Evolutionary conservation across 441 rosid genomes (phyloP), one percentile per base, ranked within the genome.

Genomic region (Arabidopsis hybrid): DNA sequence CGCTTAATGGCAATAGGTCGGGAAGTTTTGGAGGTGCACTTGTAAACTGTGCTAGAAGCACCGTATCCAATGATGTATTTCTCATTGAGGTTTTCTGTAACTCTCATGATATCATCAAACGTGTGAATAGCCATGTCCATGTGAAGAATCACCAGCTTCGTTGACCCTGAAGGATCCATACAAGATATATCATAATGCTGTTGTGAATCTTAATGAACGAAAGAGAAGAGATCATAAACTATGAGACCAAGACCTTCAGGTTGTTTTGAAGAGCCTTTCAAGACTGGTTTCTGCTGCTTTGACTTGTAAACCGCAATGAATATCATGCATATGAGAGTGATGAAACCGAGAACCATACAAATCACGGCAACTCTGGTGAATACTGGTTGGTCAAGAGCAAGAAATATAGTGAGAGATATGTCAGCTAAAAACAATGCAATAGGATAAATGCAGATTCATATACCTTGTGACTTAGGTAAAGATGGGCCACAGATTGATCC

Each of bases 81-180:
- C 76, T 92, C 98, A 57, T 68, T 87, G 35, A 95, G 82, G 51
- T 95, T 87, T 81, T 95, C 98, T 0, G 99, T 95, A 36, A 77
- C 81, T 74, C 93, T 86, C 97, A 95, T 89, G 63, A 95, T 86
- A 69, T 95, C 99, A 55, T 91, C 98, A 35, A 92, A 83, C 1
- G 93, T 86, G 77, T 91, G 98, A 67, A 91, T 80, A 11, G 99
- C 99, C 97, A 95, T 87, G 80, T 87, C 97, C 99, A 92, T 91
- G 73, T 89, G 99, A 66, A 95, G 97, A 80, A 95, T 84, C 18
- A 95, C 99, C 31, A 95, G 86, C 78, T 95, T 95, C 0, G 97
- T 90, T 2, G 95, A 88, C 51, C 85, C 98, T 92, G 80, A 49
- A 70, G 29, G 60, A 42, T 14, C 9, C 39, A 39, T 31, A 38